Percentiles rank a stretch among this genome's conserved stretches.
Evolutionary conservation across 129 eudicot species (phyloP).

Genomic region (Helianthus annuus): HanXRQr2.0-SUNRISE NC_035433.2:130803485-130803984

Average conservation of each 20-base stretch:
- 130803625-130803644: slow-evolving; percentile 33
- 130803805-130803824: slow-evolving; percentile 40
- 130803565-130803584: slow-evolving; percentile 34
- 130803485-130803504: slow-evolving; percentile 13
- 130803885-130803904: background rate
- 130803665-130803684: slow-evolving; percentile 9
- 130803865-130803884: background rate
- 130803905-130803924: slow-evolving; percentile 9
- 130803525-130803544: slow-evolving; percentile 34
- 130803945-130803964: background rate
- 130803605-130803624: slow-evolving; percentile 11
- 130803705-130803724: slow-evolving; percentile 86
- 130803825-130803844: slow-evolving; percentile 56
- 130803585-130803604: slow-evolving; percentile 33
- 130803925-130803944: slow-evolving; percentile 6
- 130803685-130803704: slow-evolving; percentile 51
- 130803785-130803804: slow-evolving; percentile 64
- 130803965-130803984: background rate
- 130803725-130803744: slow-evolving; percentile 80
- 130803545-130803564: slow-evolving; percentile 37
- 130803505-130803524: slow-evolving; percentile 29
- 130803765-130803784: slow-evolving; percentile 70
- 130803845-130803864: slow-evolving; percentile 40
- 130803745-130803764: slow-evolving; percentile 44
- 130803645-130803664: slow-evolving; percentile 41